Base-by-base conservation (phyloP, 768 basidiomycete species). In the Pisolithus marmoratus region DNA sequence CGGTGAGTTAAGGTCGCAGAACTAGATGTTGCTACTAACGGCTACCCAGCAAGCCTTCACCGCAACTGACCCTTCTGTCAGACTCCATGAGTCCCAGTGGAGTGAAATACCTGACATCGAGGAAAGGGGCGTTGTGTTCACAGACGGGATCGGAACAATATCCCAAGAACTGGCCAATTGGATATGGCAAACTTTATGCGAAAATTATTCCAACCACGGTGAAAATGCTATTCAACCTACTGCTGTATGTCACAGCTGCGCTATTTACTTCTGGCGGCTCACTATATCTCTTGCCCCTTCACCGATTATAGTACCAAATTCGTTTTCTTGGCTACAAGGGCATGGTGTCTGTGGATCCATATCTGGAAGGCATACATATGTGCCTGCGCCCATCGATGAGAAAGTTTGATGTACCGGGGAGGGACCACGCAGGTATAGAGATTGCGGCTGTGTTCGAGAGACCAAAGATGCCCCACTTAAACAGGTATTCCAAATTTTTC, bases 281-380 rank as follows among this genome's bases (percentile, higher is more conserved):
- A 31, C 23, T 14, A 15, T 20, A 23, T 17, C 36, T 26, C 47
- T 46, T 11, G 7, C 48, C 26, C 31, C 38, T 48, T 36, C 5
- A 5, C 14, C 42, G 53, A 31, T n/a, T 23, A 50, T 26, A 86
- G 77, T 87, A 83, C 63, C 88, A 88, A 70, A 90, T 92, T 46
- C 82, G 91, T 43, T 87, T 92, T 63, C 64, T 92, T 42, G 90
- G 88, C 19, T 90, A 76, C 67, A 94, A 94, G 65, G 92, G 91
- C 0, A 80, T 93, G 22, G 85, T 93, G 1, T 75, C 70, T 4
- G 75, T 92, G 11, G 90, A 93, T 58, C 69, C 77, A 45, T 68
- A 70, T 44, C 58, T 71, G 15, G 56, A 66, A 40, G 82, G 82
- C 0, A 79, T 84, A 46, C 76, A 75, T 17, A 87, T 93, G 85